A percentile compares a stretch with the other conserved stretches of the same genome.
These are phyloP conservation scores for Daucus carota DNA, from an alignment of 129 eudicot species.

Conservation along the genomic window DH1_v3.0 NC_030384.2:50431001-50431500, in stretches of 20 bases:
- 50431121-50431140: not conserved
- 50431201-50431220: constrained; percentile 35
- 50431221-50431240: constrained; percentile 44
- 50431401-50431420: not conserved
- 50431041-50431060: constrained; percentile 39
- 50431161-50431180: constrained; percentile 2
- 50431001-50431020: constrained; percentile 60
- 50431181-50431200: constrained; percentile 70
- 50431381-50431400: not conserved
- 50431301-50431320: not conserved
- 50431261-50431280: not conserved
- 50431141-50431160: constrained; percentile 5
- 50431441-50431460: not conserved
- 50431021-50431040: constrained; percentile 56
- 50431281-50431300: not conserved
- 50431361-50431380: not conserved
- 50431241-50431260: constrained; percentile 23
- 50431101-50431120: not conserved
- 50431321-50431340: not conserved
- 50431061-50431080: constrained; percentile 73
- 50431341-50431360: not conserved
- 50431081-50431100: constrained; percentile 51
- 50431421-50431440: not conserved
- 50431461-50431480: not conserved
- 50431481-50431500: not conserved